These are phyloP conservation scores for Pyracantha coccinea DNA, from an alignment of 331 rosid species.

Conservation along the genomic window DNA sequence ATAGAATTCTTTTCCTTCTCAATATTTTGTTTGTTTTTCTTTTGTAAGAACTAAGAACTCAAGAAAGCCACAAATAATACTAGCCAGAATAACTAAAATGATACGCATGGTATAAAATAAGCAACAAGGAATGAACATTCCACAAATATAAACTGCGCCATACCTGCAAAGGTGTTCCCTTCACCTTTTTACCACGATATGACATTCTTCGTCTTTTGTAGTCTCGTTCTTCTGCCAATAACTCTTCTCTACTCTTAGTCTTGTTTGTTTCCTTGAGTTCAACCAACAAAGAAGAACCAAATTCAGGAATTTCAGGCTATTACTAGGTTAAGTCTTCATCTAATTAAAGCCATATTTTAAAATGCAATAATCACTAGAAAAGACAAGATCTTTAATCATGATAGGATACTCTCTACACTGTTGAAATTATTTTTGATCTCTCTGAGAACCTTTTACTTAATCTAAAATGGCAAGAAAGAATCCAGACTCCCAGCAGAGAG, in stretches of 20 bases:
- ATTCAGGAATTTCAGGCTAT: not conserved
- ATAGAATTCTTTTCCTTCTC: not conserved
- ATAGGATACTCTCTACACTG: not conserved
- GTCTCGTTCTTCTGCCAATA: slow-evolving; percentile 95
- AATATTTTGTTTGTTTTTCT: not conserved
- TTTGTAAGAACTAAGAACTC: not conserved
- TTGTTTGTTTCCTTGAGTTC: slow-evolving; percentile 44
- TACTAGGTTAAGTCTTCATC: not conserved
- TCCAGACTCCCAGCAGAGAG: not conserved
- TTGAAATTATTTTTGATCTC: not conserved
- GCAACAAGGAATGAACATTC: not conserved
- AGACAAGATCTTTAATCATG: not conserved
- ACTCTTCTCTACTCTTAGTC: slow-evolving; percentile 74
- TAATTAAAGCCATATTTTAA: not conserved
- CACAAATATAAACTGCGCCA: too few species aligned
- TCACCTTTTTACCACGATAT: slow-evolving; percentile 87
- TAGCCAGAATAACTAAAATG: too few species aligned
- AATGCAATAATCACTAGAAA: not conserved
- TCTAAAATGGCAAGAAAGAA: not conserved
- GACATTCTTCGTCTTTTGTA: slow-evolving; percentile 93
- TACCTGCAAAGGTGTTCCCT: slow-evolving; percentile 69
- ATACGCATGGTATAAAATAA: too few species aligned
- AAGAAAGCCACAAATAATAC: not conserved
- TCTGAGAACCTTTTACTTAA: not conserved
- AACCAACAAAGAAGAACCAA: slow-evolving; percentile 6